phyloP scores from a whole-genome alignment of 495 filamentous ascomycete species.

The Xylaria castorea region DNA sequence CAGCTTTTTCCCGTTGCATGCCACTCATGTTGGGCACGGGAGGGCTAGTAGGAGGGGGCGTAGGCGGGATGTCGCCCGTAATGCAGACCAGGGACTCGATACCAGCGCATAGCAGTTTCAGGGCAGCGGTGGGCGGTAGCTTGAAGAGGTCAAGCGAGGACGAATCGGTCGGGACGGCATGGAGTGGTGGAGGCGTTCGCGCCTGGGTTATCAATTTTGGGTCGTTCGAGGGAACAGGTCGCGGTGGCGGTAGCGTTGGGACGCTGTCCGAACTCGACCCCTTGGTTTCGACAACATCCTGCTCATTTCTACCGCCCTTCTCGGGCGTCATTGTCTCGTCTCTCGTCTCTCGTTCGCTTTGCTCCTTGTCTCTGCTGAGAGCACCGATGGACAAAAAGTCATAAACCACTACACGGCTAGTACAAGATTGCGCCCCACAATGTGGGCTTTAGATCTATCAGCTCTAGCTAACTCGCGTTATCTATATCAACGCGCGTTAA shows the following conservation, averaged over 20 bases:
- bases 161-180: slow-evolving; percentile 36
- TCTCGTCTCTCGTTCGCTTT: slow-evolving; percentile 1
- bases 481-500: background rate
- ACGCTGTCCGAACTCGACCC: slow-evolving; percentile 21
- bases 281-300: slow-evolving; percentile 13
- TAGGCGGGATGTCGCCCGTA: slow-evolving; percentile 77
- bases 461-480: background rate
- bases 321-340: slow-evolving; percentile 9
- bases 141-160: slow-evolving; percentile 68
- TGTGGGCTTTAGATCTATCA: background rate
- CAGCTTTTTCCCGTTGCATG: slow-evolving; percentile 65
- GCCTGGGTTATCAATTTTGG: slow-evolving; percentile 46
- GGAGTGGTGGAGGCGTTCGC: slow-evolving; percentile 43
- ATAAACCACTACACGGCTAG: background rate
- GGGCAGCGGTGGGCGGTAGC: slow-evolving; percentile 73
- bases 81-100: slow-evolving; percentile 75
- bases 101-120: slow-evolving; percentile 75
- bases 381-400: background rate
- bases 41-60: slow-evolving; percentile 67
- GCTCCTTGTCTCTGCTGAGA: background rate
- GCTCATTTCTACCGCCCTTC: slow-evolving; percentile 10
- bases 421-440: slow-evolving; percentile 10
- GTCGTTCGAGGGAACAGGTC: slow-evolving; percentile 58
- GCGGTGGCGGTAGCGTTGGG: slow-evolving; percentile 52
- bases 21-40: slow-evolving; percentile 66